phyloP scores from a whole-genome alignment of 2,329 filamentous ascomycete species.

The Diaporthe longicolla region DNA sequence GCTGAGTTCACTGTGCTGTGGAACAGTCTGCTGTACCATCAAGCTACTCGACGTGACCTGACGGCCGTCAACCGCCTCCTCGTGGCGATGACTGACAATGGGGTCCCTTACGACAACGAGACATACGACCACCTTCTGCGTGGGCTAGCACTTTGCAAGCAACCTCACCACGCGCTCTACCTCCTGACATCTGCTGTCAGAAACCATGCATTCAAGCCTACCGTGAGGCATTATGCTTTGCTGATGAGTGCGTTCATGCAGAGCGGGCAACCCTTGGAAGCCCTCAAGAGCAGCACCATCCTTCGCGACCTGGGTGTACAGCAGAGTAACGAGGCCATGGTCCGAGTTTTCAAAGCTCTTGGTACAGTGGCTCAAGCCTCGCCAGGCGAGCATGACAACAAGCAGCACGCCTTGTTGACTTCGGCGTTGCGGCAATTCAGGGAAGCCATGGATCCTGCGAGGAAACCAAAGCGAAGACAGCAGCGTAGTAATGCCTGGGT shows the following conservation, averaged over 20 bases:
- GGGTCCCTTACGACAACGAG: constrained; percentile 62
- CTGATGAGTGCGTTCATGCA: constrained; percentile 67
- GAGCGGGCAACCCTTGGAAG: constrained; percentile 59
- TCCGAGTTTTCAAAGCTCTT: constrained; percentile 60
- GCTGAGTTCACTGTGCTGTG: constrained; percentile 74
- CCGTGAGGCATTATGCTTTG: constrained; percentile 64
- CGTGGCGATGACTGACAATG: constrained; percentile 61
- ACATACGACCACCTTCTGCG: constrained; percentile 66
- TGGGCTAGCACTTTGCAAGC: constrained; percentile 63
- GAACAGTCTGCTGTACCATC: constrained; percentile 81
- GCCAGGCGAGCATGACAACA: constrained; percentile 30
- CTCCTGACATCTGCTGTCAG: constrained; percentile 61
- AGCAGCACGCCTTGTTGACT: constrained; percentile 49
- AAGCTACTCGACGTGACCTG: constrained; percentile 73
- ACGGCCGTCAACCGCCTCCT: constrained; percentile 64
- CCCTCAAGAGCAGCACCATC: constrained; percentile 57
- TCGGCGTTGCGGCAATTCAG: constrained; percentile 55
- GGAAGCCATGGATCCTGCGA: constrained; percentile 46
- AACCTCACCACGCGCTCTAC: constrained; percentile 64
- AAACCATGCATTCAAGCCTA: constrained; percentile 61
- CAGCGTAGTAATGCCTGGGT: constrained; percentile 43
- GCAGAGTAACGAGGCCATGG: constrained; percentile 59
- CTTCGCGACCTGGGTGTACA: constrained; percentile 60
- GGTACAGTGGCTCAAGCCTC: constrained; percentile 40
- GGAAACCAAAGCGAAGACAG: not conserved